Evolutionary conservation across 129 eudicot species (phyloP).

Genomic region (Chrysanthemum seticuspe): DNA sequence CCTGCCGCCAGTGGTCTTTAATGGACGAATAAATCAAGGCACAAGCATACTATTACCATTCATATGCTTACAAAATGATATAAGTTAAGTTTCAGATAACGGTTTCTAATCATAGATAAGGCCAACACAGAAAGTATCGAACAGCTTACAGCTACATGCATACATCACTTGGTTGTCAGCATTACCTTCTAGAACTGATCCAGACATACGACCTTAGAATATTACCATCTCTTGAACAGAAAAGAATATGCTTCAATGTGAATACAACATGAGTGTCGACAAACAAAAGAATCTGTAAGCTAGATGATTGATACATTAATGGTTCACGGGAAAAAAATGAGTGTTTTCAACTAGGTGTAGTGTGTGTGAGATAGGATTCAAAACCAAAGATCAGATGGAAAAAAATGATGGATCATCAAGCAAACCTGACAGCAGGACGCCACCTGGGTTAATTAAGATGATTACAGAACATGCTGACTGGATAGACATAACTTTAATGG

Average conservation of each 20-base stretch:
- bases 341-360: background rate
- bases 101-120: constrained; percentile 4
- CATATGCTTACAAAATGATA: constrained; percentile 12
- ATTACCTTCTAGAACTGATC: no score
- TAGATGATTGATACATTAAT: background rate
- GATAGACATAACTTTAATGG: constrained; percentile 34
- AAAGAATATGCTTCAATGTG: constrained; percentile 20
- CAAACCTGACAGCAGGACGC: constrained; percentile 14
- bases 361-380: background rate
- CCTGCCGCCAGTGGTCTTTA: constrained; percentile 23
- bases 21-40: constrained; percentile 6
- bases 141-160: background rate
- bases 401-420: constrained; percentile 13
- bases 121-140: constrained; percentile 19
- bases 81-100: constrained; percentile 2
- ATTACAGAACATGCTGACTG: constrained; percentile 33
- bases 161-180: background rate
- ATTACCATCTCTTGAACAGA: no score
- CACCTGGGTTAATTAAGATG: constrained; percentile 23
- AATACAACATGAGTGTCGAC: background rate
- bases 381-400: constrained; percentile 17
- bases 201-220: no score
- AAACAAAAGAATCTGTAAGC: background rate
- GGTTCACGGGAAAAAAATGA: background rate
- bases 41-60: constrained; percentile 3